Evolutionary conservation across 164 flowering plant species (phyloP).

Genomic region (Annona cherimola): DNA sequence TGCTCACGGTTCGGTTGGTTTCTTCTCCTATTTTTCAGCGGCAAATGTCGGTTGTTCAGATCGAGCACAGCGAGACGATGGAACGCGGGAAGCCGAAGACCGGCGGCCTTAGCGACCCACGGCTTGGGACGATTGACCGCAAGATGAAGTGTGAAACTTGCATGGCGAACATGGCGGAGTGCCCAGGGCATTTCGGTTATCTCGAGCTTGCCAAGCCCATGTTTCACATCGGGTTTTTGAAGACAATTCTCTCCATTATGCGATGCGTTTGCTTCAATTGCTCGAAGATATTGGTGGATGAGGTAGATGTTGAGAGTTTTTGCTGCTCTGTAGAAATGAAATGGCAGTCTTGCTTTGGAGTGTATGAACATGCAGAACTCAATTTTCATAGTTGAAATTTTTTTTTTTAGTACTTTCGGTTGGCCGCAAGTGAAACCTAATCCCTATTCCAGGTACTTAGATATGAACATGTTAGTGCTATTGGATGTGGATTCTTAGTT

Average conservation of each 20-base stretch:
- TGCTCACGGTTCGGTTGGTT: neutral
- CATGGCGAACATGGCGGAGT: slow-evolving; percentile 96
- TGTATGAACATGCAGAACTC: no score
- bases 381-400: no score
- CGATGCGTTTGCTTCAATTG: slow-evolving; percentile 97
- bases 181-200: slow-evolving; percentile 98
- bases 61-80: slow-evolving; percentile 90
- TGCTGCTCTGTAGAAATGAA: no score
- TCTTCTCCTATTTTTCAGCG: slow-evolving; percentile 46
- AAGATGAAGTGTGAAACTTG: slow-evolving; percentile 98
- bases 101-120: slow-evolving; percentile 76
- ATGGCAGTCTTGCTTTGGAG: no score
- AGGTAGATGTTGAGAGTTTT: slow-evolving; percentile 38
- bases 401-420: no score
- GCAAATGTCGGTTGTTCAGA: slow-evolving; percentile 96
- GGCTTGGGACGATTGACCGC: slow-evolving; percentile 90
- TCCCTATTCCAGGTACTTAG: no score
- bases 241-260: slow-evolving; percentile 80
- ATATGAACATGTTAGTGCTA: no score
- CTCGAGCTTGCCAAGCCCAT: slow-evolving; percentile 97
- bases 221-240: slow-evolving; percentile 94
- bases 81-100: slow-evolving; percentile 94
- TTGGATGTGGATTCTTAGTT: no score
- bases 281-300: slow-evolving; percentile 86
- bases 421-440: no score